phyloP scores from a whole-genome alignment of 176 grass and related monocot genomes.

The Cenchrus fungigraminus region DNA sequence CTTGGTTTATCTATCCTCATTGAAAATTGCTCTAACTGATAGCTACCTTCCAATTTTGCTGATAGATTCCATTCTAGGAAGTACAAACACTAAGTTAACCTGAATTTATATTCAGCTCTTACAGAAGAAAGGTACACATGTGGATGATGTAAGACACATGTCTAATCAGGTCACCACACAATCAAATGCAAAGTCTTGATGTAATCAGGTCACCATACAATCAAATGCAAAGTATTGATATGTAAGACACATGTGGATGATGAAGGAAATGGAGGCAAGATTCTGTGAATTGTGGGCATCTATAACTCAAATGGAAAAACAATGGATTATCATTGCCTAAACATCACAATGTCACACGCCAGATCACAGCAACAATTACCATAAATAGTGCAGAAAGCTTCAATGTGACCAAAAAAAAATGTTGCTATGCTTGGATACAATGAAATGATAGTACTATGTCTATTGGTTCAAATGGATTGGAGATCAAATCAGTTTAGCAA shows the following conservation, averaged over 20 bases:
- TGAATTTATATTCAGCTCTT: neutral
- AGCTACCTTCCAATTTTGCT: neutral
- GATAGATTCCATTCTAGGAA: neutral
- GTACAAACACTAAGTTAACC: neutral
- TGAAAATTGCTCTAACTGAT: neutral
- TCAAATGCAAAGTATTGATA: neutral
- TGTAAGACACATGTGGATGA: neutral
- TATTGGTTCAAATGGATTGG: neutral
- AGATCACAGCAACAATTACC: neutral
- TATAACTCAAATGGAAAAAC: neutral
- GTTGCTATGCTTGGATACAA: neutral
- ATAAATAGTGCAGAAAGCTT: neutral
- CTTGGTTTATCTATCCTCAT: neutral
- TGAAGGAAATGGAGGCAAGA: constrained; percentile 1
- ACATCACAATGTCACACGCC: neutral
- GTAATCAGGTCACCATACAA: too few relatives aligned
- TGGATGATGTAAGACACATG: too few relatives aligned
- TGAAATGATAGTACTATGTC: neutral
- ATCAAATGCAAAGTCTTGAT: neutral
- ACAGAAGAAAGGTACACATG: neutral
- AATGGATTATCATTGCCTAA: neutral
- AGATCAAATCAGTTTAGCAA: neutral
- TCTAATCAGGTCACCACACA: neutral
- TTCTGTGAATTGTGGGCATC: neutral
- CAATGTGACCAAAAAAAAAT: neutral